phyloP scores from a whole-genome alignment of 129 eudicot species.

The Lactuca sativa region DNA sequence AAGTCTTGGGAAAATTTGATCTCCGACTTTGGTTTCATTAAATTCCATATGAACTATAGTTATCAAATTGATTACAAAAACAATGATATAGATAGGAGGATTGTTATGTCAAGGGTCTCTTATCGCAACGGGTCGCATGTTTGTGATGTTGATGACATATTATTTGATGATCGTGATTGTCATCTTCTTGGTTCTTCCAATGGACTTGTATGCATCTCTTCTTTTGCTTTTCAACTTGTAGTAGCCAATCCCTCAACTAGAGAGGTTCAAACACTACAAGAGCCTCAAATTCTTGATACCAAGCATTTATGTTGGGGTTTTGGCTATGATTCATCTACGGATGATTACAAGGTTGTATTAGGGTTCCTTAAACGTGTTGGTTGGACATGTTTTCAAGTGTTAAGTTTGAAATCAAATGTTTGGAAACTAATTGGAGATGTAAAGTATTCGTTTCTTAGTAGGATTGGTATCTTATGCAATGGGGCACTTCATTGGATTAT shows the following conservation, averaged over 20 bases:
- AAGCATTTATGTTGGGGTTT: conserved; percentile 15
- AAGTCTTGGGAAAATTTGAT: conserved; percentile 17
- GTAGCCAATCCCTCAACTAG: conserved; percentile 25
- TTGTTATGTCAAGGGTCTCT: neutral
- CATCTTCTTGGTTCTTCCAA: conserved; percentile 26
- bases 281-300: neutral
- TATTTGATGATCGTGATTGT: neutral
- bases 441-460: neutral
- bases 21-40: conserved; percentile 5
- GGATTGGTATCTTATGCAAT: conserved; percentile 22
- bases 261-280: conserved; percentile 14
- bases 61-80: conserved; percentile 9
- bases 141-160: neutral
- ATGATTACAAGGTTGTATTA: conserved; percentile 26
- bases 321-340: conserved; percentile 27
- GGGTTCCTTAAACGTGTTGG: conserved; percentile 12
- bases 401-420: conserved; percentile 19
- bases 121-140: neutral
- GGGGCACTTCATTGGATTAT: conserved; percentile 26
- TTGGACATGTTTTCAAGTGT: conserved; percentile 9
- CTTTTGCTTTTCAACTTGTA: neutral
- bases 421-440: conserved; percentile 25
- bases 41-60: conserved; percentile 14
- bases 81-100: neutral
- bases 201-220: conserved; percentile 18